Evolutionary conservation across 805 yeast species (phyloP), one percentile per base, ranked within the genome.

Genomic region (Clavispora santaluciae): DNA sequence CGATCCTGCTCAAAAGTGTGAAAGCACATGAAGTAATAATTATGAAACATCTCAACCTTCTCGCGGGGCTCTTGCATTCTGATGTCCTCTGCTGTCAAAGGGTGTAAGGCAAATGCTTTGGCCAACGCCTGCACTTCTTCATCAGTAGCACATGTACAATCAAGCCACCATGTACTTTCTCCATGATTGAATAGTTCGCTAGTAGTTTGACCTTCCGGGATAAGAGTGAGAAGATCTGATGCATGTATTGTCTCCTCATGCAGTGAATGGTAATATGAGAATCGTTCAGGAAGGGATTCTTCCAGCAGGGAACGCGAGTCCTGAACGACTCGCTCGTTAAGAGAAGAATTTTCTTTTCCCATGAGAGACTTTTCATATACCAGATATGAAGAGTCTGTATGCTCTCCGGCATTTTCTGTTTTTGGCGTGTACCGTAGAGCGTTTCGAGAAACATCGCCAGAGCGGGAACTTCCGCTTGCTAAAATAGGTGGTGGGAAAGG

Each of bases 1-100:
- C 56, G 56, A 50, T 91, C 96, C 17, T 83, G 81, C 58, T 35
- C 38, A n/a, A 35, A 25, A 3, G 33, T 25, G 24, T 24, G 31
- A 18, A 35, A 35, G 6, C 18, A 24, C n/a, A 35, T 24, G 26
- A 35, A 35, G 38, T 35, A 35, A 33, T 35, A 35, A 22, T 34
- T 34, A 15, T 24, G 28, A 23, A 36, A 36, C 39, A 28, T 16
- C 34, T 36, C 39, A 10, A 36, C 39, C 26, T 36, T 36, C 12
- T 36, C 39, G 13, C 34, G 39, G 15, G 25, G 18, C 24, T 36
- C 39, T 26, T 36, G 26, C 33, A 36, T 36, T 12, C 39, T 25
- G 20, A 36, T 36, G 21, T 36, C 39, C n/a, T 36, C 39, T 9
- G 39, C 39, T 4, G 39, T 36, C 26, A 36, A 36, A 5, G 39